These are phyloP conservation scores for Limnanthes douglasii DNA, from an alignment of 345 rosid genomes.

Conservation along the genomic window DNA sequence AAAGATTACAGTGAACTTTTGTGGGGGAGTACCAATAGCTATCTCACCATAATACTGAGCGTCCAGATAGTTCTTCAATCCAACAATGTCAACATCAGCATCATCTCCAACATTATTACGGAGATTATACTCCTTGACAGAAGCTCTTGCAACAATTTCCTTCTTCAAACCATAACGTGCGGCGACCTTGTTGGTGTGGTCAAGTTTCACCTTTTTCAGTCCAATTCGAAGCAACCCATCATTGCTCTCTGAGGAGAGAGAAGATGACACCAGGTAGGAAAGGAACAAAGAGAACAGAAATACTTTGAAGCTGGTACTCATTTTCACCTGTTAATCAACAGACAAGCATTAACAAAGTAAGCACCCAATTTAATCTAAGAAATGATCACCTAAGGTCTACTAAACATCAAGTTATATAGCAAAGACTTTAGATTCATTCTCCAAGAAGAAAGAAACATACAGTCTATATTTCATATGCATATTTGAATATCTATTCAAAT, in stretches of 20 bases:
- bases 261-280: conserved; percentile 20
- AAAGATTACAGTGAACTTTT: conserved; percentile 83
- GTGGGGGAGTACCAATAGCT: conserved; percentile 86
- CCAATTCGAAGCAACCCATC: conserved; percentile 57
- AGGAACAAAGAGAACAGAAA: conserved; percentile 24
- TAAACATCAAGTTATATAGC: too few relatives aligned
- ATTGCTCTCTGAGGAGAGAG: conserved; percentile 19
- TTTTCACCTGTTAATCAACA: conserved; percentile 24
- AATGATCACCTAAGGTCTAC: too few relatives aligned
- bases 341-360: background rate
- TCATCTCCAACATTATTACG: conserved; percentile 17
- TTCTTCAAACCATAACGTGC: conserved; percentile 36
- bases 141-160: conserved; percentile 22
- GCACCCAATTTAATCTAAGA: too few relatives aligned
- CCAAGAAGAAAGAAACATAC: too few relatives aligned
- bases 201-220: conserved; percentile 53
- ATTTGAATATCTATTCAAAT: too few relatives aligned
- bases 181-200: conserved; percentile 39
- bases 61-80: conserved; percentile 58
- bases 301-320: conserved; percentile 23
- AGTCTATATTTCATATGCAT: too few relatives aligned
- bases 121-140: conserved; percentile 16
- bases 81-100: conserved; percentile 38
- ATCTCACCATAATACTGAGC: conserved; percentile 98
- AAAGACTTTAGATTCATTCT: too few relatives aligned